Percentiles rank a stretch among this genome's conserved stretches.
Conservation (phyloP, 1,284 basidiomycete genomes). For the Rhodotorula glutinis region DNA sequence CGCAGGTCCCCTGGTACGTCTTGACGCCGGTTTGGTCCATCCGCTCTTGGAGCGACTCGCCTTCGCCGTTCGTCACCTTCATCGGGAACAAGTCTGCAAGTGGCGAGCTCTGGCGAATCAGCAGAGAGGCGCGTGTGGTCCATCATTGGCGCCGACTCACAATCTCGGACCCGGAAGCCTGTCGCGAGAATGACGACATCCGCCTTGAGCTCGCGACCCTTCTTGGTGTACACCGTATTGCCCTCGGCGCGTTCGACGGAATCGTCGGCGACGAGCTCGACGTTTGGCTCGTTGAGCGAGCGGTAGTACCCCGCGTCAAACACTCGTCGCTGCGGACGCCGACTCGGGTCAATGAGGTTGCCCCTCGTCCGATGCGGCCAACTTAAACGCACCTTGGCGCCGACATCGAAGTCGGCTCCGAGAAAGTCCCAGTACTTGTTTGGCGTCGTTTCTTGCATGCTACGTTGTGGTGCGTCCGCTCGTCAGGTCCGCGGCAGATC, state of each 20-base stretch:
- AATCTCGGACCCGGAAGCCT: conserved; percentile 34
- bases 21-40: conserved; percentile 27
- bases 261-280: conserved; percentile 27
- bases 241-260: conserved; percentile 21
- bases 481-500: too few relatives aligned
- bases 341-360: too few relatives aligned
- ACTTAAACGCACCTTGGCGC: conserved; percentile 12
- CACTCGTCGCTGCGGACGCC: conserved; percentile 23
- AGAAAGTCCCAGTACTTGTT: conserved; percentile 32
- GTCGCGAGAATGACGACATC: conserved; percentile 32
- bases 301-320: conserved; percentile 27
- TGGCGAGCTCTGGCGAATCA: not conserved
- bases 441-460: conserved; percentile 23
- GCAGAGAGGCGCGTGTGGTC: too few relatives aligned
- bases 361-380: not conserved
- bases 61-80: conserved; percentile 22
- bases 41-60: conserved; percentile 20
- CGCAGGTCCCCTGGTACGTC: conserved; percentile 26
- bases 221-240: conserved; percentile 12
- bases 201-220: conserved; percentile 23
- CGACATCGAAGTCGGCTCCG: conserved; percentile 38
- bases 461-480: fast-evolving
- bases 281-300: conserved; percentile 26
- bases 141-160: not conserved
- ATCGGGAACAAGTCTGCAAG: conserved; percentile 28